phyloP scores from a whole-genome alignment of 768 basidiomycete species.

The Auricularia sp. region DNA sequence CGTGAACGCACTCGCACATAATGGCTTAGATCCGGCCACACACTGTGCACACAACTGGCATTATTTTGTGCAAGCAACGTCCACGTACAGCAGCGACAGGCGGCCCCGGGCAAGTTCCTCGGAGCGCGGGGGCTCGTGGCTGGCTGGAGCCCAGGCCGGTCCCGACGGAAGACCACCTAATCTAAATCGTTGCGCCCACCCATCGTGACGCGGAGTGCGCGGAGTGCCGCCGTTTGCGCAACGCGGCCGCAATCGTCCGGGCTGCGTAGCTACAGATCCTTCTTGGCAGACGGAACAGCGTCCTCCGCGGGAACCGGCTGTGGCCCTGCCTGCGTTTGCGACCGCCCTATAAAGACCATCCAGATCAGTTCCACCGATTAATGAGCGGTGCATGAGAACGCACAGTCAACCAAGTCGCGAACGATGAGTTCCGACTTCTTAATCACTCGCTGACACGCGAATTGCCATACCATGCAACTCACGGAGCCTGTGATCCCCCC shows the following conservation, averaged over 20 bases:
- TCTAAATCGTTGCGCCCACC: not conserved
- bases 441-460: slow-evolving; percentile 85
- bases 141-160: not conserved
- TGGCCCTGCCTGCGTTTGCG: not conserved
- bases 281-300: not conserved
- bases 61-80: no score
- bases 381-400: not conserved
- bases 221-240: not conserved
- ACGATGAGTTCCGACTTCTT: slow-evolving; percentile 63
- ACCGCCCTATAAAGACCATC: not conserved
- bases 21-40: no score
- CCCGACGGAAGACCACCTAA: not conserved
- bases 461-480: slow-evolving; percentile 89
- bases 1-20: no score
- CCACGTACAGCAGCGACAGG: no score
- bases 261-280: not conserved
- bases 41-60: no score
- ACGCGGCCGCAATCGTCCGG: not conserved
- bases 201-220: not conserved
- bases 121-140: not conserved
- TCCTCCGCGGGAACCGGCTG: not conserved
- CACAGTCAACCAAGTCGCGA: slow-evolving; percentile 37
- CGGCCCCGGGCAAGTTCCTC: no score
- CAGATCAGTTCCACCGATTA: not conserved
- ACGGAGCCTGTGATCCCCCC: slow-evolving; percentile 56